phyloP scores from a whole-genome alignment of 345 rosid genomes.

The Boechera stricta region DNA sequence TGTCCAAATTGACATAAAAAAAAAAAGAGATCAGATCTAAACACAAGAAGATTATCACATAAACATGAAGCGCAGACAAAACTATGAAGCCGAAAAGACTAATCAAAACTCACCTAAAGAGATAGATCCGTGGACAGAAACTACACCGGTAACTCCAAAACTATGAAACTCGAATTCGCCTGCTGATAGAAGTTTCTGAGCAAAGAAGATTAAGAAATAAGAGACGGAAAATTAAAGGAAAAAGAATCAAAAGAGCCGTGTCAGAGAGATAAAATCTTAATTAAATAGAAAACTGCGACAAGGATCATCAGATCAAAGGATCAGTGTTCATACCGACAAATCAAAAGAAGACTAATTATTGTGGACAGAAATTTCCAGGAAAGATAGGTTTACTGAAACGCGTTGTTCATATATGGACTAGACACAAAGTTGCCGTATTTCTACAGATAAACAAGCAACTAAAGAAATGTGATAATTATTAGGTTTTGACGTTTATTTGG shows the following conservation, averaged over 20 bases:
- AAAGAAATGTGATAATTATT: not conserved
- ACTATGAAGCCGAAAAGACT: not conserved
- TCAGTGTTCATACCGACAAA: conserved; percentile 32
- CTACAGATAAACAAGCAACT: not conserved
- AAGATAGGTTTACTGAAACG: conserved; percentile 26
- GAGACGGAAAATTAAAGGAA: conserved; percentile 7
- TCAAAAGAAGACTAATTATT: not conserved
- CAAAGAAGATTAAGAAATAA: conserved; percentile 10
- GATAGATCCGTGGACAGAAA: conserved; percentile 11
- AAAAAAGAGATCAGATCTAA: not conserved
- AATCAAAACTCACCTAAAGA: conserved; percentile 34
- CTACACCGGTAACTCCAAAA: conserved; percentile 19
- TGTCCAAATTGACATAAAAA: not conserved
- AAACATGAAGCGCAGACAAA: not conserved
- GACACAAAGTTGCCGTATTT: conserved; percentile 24
- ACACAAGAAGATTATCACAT: not conserved
- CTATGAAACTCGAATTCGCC: conserved; percentile 19
- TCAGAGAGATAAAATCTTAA: not conserved
- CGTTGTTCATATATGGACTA: conserved; percentile 32
- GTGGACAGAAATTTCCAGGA: conserved; percentile 33
- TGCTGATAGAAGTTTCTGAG: conserved; percentile 26
- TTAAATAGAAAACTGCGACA: not conserved
- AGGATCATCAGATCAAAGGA: not conserved
- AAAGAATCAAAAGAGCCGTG: not conserved
- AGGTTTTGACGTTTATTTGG: conserved; percentile 38